Evolutionary conservation across 176 grass and related monocot species (phyloP).

Genomic region (Aegilops speltoides): DNA sequence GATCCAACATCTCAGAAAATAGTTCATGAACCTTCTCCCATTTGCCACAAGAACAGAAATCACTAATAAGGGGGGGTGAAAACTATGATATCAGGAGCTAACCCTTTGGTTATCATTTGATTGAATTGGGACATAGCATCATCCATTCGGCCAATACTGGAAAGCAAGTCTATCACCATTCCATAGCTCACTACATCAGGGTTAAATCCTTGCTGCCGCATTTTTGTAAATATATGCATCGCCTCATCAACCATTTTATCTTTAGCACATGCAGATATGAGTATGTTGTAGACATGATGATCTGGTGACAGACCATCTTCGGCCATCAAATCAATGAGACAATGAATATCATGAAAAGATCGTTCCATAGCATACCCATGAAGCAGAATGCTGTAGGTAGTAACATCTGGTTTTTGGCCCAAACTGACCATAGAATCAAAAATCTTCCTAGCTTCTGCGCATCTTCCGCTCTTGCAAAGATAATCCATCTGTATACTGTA

Average conservation of each 20-base stretch:
- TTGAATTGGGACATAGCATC: background rate
- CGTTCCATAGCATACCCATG: no score
- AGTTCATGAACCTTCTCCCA: background rate
- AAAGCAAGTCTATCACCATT: background rate
- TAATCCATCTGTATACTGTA: background rate
- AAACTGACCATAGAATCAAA: background rate
- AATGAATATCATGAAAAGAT: background rate
- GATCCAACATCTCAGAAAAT: background rate
- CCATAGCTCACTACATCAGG: no score
- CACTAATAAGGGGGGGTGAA: background rate
- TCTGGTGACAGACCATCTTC: background rate
- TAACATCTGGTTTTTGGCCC: background rate
- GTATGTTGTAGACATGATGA: background rate
- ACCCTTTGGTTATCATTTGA: background rate
- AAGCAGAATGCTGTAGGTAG: background rate
- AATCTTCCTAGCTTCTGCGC: background rate
- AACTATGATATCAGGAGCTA: background rate
- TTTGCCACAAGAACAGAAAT: background rate
- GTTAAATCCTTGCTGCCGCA: no score
- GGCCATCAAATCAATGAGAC: background rate
- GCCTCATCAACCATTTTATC: background rate
- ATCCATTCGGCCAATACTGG: background rate
- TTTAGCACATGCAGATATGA: background rate
- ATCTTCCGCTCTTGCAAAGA: background rate
- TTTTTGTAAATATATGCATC: no score